Conservation (phyloP, 345 rosid species). For the Nephelium lappaceum region DNA sequence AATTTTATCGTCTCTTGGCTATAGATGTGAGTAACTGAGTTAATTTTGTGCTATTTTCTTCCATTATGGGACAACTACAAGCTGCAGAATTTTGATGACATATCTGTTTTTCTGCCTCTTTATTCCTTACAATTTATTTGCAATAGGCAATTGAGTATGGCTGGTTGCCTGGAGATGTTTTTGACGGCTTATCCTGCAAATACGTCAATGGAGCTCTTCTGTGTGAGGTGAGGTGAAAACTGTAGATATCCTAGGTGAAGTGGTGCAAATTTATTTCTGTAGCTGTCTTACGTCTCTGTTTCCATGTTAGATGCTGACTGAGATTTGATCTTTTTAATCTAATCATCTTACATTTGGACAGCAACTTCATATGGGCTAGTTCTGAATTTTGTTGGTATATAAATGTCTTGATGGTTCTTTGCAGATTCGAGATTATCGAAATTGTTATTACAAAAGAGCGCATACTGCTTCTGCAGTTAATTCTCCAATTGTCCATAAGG, state of each 20-base stretch:
- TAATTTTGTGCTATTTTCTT: conserved; percentile 5
- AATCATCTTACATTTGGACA: background rate
- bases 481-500: conserved; percentile 31
- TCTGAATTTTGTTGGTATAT: background rate
- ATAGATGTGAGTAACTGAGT: background rate
- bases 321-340: background rate
- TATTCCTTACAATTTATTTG: conserved; percentile 1
- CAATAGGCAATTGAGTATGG: conserved; percentile 37
- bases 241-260: background rate
- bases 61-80: background rate
- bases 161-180: conserved; percentile 32
- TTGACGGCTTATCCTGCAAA: conserved; percentile 36
- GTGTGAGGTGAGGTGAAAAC: conserved; percentile 38
- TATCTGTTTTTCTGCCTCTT: background rate
- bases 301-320: background rate
- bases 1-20: background rate
- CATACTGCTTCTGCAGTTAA: conserved; percentile 4
- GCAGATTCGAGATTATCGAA: conserved; percentile 38
- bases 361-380: background rate
- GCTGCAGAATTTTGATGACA: background rate
- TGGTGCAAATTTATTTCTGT: background rate
- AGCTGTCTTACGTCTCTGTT: background rate
- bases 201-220: conserved; percentile 30
- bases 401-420: conserved; percentile 7
- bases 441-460: conserved; percentile 11